phyloP scores from a whole-genome alignment of 2,329 filamentous ascomycete species.

The Talaromyces islandicus region DNA sequence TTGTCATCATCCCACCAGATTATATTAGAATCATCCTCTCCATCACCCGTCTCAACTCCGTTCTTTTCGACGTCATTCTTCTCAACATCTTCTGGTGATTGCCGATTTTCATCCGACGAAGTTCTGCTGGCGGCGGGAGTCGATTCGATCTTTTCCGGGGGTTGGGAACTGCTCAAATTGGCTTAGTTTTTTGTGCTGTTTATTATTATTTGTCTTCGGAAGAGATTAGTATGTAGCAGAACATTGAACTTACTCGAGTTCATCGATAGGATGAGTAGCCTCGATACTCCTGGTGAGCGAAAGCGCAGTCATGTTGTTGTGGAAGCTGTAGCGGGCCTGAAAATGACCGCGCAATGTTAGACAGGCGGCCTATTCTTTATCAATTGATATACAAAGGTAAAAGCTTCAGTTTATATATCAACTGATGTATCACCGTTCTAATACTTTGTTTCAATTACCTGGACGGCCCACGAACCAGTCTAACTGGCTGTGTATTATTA shows the following conservation, averaged over 20 bases:
- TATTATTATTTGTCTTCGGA: neutral
- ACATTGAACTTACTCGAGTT: neutral
- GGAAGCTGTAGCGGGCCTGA: neutral
- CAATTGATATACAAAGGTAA: neutral
- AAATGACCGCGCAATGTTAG: neutral
- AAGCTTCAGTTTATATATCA: neutral
- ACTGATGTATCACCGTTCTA: neutral
- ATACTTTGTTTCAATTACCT: neutral
- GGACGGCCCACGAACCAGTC: neutral
- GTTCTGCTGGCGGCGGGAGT: neutral
- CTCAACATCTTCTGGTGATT: neutral
- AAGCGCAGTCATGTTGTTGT: neutral
- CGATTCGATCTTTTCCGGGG: neutral
- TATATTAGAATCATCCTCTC: constrained; percentile 8
- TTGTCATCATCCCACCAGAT: constrained; percentile 16
- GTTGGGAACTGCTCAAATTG: neutral
- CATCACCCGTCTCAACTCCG: neutral
- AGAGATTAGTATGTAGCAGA: neutral
- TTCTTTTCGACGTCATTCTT: neutral
- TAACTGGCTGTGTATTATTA: neutral
- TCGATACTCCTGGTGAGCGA: neutral
- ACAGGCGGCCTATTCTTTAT: neutral
- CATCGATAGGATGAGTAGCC: neutral
- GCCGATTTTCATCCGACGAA: neutral
- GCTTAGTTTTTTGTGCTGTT: neutral